These are phyloP conservation scores for Podila verticillata DNA, from an alignment of 192 early-diverging fungal genomes.

Conservation along the genomic window DNA sequence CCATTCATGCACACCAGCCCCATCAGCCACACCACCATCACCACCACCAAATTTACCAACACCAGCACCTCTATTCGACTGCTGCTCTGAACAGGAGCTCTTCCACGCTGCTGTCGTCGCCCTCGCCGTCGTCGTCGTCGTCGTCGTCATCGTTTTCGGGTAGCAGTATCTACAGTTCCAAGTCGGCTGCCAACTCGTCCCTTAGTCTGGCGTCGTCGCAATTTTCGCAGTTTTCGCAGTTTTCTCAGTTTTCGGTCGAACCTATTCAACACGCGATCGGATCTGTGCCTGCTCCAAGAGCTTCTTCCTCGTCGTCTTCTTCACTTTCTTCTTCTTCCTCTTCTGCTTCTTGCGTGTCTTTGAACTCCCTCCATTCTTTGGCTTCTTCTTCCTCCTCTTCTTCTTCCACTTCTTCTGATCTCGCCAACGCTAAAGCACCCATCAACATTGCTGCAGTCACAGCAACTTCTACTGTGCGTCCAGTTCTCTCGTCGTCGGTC, in stretches of 20 bases:
- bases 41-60: not conserved
- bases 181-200: constrained; percentile 19
- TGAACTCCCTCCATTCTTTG: not conserved
- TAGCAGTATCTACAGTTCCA: constrained; percentile 26
- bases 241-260: constrained; percentile 14
- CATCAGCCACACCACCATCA: not conserved
- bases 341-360: not conserved
- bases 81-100: not conserved
- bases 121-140: not conserved
- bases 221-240: constrained; percentile 7
- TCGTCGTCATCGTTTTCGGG: not conserved
- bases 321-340: not conserved
- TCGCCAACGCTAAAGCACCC: constrained; percentile 14
- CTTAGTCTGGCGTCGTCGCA: constrained; percentile 25
- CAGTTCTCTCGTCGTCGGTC: constrained; percentile 5
- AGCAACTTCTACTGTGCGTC: constrained; percentile 2
- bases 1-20: not conserved
- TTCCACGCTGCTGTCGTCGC: not conserved
- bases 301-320: constrained; percentile 5
- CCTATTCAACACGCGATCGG: constrained; percentile 39
- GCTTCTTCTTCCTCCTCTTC: constrained; percentile 8
- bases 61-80: not conserved
- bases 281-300: constrained; percentile 27
- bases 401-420: constrained; percentile 31
- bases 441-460: constrained; percentile 25